These are phyloP conservation scores for Eucommia ulmoides DNA, from an alignment of 257 asterid species.

Conservation along the genomic window DNA sequence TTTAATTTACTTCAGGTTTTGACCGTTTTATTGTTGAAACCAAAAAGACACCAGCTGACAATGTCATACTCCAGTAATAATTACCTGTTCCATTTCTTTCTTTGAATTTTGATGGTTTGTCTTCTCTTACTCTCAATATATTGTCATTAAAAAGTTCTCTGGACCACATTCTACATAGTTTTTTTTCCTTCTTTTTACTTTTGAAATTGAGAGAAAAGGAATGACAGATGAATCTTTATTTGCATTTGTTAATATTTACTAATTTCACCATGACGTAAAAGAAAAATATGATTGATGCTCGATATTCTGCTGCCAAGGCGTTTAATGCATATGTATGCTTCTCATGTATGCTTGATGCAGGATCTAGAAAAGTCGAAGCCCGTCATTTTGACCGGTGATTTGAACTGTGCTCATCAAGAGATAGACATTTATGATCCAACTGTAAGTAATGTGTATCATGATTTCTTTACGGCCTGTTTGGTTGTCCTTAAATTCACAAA, in stretches of 20 bases:
- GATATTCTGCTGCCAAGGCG: slow-evolving; percentile 5
- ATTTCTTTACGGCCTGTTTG: too few relatives aligned
- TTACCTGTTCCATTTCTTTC: too few relatives aligned
- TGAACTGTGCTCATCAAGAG: slow-evolving; percentile 95
- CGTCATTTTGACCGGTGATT: slow-evolving; percentile 87
- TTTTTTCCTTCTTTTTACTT: background rate
- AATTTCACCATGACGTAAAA: too few relatives aligned
- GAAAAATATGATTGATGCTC: background rate
- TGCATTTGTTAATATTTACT: background rate
- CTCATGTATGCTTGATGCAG: slow-evolving; percentile 37
- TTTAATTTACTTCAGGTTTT: too few relatives aligned
- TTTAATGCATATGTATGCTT: slow-evolving; percentile 2
- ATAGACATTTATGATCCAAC: slow-evolving; percentile 84
- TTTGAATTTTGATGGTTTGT: background rate
- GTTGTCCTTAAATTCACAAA: too few relatives aligned
- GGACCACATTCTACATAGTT: background rate
- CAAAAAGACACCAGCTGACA: too few relatives aligned
- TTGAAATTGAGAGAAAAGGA: too few relatives aligned
- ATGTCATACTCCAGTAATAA: too few relatives aligned
- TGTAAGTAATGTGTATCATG: slow-evolving; percentile 30
- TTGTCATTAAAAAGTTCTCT: too few relatives aligned
- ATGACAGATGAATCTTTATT: too few relatives aligned
- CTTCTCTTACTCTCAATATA: too few relatives aligned
- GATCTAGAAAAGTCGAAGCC: slow-evolving; percentile 77
- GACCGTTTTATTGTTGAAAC: too few relatives aligned